These are phyloP conservation scores for Auxenochlorella protothecoides DNA, from an alignment of 139 green algal genomes.

Conservation along the genomic window DNA sequence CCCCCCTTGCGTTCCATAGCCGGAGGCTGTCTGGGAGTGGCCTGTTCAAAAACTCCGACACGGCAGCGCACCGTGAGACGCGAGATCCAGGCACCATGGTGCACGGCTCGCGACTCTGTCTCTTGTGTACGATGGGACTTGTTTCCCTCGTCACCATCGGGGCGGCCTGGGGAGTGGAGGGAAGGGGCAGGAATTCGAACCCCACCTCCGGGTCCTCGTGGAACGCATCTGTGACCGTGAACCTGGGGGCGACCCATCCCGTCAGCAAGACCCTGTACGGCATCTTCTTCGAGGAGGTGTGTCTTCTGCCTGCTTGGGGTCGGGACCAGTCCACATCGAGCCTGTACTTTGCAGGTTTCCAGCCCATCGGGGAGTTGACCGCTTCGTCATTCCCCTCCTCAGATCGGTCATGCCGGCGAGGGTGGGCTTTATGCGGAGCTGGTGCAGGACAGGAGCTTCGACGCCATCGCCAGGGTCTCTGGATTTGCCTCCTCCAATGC, in stretches of 20 bases:
- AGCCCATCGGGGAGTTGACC: not conserved
- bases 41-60: not conserved
- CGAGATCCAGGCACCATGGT: too few relatives aligned
- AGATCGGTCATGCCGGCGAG: conserved; percentile 45
- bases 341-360: not conserved
- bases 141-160: too few relatives aligned
- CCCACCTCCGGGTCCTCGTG: not conserved
- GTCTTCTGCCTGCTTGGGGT: not conserved
- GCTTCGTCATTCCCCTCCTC: not conserved
- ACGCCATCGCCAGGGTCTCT: conserved; percentile 22
- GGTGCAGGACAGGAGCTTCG: conserved; percentile 39
- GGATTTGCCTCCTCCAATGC: conserved; percentile 4
- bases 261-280: conserved; percentile 11
- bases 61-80: not conserved
- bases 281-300: conserved; percentile 43
- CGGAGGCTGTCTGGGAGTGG: not conserved
- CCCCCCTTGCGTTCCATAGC: too few relatives aligned
- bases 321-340: not conserved
- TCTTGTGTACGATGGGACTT: too few relatives aligned
- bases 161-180: too few relatives aligned
- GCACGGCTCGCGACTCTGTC: too few relatives aligned
- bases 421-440: conserved; percentile 45
- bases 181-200: not conserved
- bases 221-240: conserved; percentile 7
- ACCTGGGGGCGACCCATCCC: not conserved